Base-by-base conservation (phyloP, 805 yeast genomes). In the Candida corydali region DNA sequence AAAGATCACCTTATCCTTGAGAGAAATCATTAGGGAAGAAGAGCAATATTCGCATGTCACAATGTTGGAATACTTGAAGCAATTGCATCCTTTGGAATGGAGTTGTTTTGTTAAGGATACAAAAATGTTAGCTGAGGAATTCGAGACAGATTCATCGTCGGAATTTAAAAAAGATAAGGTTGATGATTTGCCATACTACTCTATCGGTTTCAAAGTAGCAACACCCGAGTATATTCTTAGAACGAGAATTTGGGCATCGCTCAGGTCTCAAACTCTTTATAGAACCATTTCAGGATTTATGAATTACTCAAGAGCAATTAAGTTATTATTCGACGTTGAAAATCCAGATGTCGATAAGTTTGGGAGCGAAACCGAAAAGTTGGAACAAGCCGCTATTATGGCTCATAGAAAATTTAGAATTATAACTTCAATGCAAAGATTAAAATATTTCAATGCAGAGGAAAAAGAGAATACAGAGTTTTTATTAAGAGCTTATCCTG, bases 201-300 rank as follows among this genome's bases (percentile, higher is more conserved):
- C 95, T 62, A 85, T 91, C 58, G 98, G 98, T 62, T 91, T 87
- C 80, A 91, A 93, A 69, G 80, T 94, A 52, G 96, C 97, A 51
- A 94, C 96, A 41, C 97, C 97, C 26, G 96, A 89, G 61, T 93
- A 86, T 68, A 86, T 95, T 38, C 69, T 93, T 56, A 82, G 98
- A 70, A 93, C 98, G 8, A 77, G 98, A 70, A 87, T 91, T 51
- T 91, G 98, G 98, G 98, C 98, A 27, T 91, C 98, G 18, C 76
- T 93, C 54, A 80, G 98, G 67, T 84, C 96, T 27, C 98, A 91
- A 72, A 93, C 98, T 24, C 70, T 91, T 54, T 91, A 91, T 70
- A 82, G 98, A 65, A 93, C 98, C 32, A 91, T 91, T 36, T 86
- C 96, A 38, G 98, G 98, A 55, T 93, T 91, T 71, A 91, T 91